These are phyloP conservation scores for Physcomitrellopsis africana DNA, from an alignment of 225 moss, liverwort and hornwort species.

Conservation along the genomic window DNA sequence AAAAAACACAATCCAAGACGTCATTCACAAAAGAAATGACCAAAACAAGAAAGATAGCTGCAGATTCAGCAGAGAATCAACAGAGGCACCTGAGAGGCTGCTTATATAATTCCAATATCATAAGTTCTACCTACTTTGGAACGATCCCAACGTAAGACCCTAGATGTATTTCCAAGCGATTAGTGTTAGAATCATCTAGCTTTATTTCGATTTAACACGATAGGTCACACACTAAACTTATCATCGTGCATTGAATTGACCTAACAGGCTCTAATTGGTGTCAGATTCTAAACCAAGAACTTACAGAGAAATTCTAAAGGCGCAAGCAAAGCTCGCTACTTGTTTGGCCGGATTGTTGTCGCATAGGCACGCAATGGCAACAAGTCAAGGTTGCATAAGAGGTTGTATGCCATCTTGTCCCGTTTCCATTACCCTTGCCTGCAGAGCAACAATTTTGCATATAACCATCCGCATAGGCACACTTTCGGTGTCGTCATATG, in stretches of 20 bases:
- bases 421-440: conserved; percentile 51
- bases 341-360: conserved; percentile 26
- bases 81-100: conserved; percentile 3
- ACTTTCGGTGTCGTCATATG: conserved; percentile 51
- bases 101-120: conserved; percentile 29
- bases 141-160: conserved; percentile 18
- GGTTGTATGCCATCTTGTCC: conserved; percentile 39
- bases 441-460: conserved; percentile 43
- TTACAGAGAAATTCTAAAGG: conserved; percentile 38
- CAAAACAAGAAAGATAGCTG: conserved; percentile 12
- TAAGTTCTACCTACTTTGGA: conserved; percentile 14
- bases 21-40: neutral
- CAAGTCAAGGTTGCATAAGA: conserved; percentile 38
- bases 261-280: conserved; percentile 17
- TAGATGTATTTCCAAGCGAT: neutral
- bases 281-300: conserved; percentile 25
- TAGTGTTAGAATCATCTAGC: neutral
- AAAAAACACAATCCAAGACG: conserved; percentile 10
- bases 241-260: conserved; percentile 10
- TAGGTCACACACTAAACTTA: conserved; percentile 5
- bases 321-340: conserved; percentile 42
- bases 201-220: neutral
- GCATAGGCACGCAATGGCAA: conserved; percentile 32
- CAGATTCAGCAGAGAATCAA: conserved; percentile 19
- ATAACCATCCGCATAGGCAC: conserved; percentile 53